Evolutionary conservation across 495 filamentous ascomycete genomes (phyloP), one percentile per base, ranked within the genome.

Genomic region (Hypoxylon fragiforme): DNA sequence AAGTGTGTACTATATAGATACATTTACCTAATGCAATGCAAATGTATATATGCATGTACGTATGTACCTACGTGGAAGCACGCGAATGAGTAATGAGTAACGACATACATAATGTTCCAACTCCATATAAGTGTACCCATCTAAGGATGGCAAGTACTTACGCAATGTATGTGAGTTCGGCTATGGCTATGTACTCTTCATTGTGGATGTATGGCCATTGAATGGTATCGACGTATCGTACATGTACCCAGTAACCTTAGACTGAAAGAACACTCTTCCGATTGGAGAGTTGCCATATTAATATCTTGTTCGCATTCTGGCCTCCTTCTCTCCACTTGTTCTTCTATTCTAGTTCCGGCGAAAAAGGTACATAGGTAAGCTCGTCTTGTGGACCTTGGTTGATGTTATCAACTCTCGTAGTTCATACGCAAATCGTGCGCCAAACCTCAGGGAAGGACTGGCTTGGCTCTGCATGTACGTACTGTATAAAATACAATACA

Each of bases 301-400:
- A n/a, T n/a, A n/a, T n/a, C n/a, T n/a, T n/a, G n/a, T n/a, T n/a
- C n/a, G n/a, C n/a, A n/a, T n/a, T n/a, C n/a, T n/a, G n/a, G n/a
- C n/a, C n/a, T n/a, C n/a, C n/a, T n/a, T n/a, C n/a, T 39, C 51
- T 37, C 57, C 51, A 56, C 51, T 44, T 55, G 50, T 54, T 54
- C 42, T 9, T 4, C 24, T 45, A 45, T 61, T 61, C 57, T 61
- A 61, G 51, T 61, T 61, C 45, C 57, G 57, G 57, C 46, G 57
- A 45, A 60, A n/a, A n/a, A n/a, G n/a, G n/a, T n/a, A n/a, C n/a
- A n/a, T 55, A 58, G 3, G n/a, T 40, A 22, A 7, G n/a, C 45
- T 50, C 34, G 39, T 44, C 38, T 42, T 26, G 44, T 48, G 57
- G 57, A 42, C 36, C 47, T 52, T 4, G 32, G 26, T 51, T 14